phyloP scores from a whole-genome alignment of 331 rosid genomes.

The Saraca asoca region DNA sequence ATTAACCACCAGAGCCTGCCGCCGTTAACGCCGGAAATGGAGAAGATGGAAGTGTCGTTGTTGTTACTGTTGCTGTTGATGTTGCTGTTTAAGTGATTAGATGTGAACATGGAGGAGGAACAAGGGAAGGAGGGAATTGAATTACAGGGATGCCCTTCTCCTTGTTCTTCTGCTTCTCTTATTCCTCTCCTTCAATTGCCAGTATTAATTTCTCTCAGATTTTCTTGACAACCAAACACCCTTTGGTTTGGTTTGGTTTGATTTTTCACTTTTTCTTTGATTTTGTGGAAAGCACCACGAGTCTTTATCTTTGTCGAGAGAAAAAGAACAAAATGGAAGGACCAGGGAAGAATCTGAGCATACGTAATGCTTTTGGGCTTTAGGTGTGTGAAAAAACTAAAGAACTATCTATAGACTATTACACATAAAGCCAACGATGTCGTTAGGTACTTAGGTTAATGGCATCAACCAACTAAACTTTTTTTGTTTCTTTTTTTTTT shows the following conservation, averaged over 20 bases:
- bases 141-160: slow-evolving; percentile 49
- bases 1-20: slow-evolving; percentile 44
- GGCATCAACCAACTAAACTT: slow-evolving; percentile 19
- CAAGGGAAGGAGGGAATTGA: not conserved
- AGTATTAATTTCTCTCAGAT: not conserved
- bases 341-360: slow-evolving; percentile 28
- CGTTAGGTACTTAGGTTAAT: slow-evolving; percentile 24
- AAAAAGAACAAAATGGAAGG: not conserved
- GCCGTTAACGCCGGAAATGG: slow-evolving; percentile 55
- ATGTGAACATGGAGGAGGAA: slow-evolving; percentile 59
- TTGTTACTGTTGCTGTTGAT: slow-evolving; percentile 38
- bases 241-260: slow-evolving; percentile 28
- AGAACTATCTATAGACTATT: no score
- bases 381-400: not conserved
- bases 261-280: slow-evolving; percentile 16
- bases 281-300: slow-evolving; percentile 1
- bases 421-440: slow-evolving; percentile 29
- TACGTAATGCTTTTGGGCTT: slow-evolving; percentile 25
- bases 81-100: slow-evolving; percentile 46
- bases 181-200: not conserved
- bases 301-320: slow-evolving; percentile 35
- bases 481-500: no score
- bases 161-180: slow-evolving; percentile 14
- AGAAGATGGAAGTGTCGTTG: slow-evolving; percentile 41
- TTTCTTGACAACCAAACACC: slow-evolving; percentile 3